Percentiles rank a stretch among this genome's conserved stretches.
Conservation (phyloP, 805 yeast species). For the Suhomyces pyralidae region DNA sequence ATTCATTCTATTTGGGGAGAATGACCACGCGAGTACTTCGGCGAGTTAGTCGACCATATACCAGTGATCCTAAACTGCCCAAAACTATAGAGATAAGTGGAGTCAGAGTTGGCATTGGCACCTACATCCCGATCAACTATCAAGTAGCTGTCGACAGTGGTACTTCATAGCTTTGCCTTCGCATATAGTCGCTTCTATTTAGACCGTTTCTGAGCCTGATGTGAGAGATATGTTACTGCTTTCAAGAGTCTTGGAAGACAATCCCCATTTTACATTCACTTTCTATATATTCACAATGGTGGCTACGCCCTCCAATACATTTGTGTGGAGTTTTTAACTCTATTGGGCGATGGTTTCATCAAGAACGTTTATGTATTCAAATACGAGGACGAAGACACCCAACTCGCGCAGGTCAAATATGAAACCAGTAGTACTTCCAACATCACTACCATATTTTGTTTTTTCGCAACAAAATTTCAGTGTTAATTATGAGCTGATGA, state of each 20-base stretch:
- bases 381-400: conserved; percentile 21
- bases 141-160: not conserved
- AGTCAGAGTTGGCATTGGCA: not conserved
- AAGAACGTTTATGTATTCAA: conserved; percentile 25
- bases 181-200: not conserved
- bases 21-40: conserved; percentile 63
- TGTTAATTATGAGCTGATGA: no score
- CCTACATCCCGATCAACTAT: not conserved
- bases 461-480: no score
- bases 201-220: not conserved
- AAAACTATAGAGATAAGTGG: not conserved
- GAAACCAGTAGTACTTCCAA: not conserved
- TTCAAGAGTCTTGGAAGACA: not conserved
- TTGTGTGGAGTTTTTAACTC: conserved; percentile 2
- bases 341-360: conserved; percentile 26
- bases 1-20: conserved; percentile 65
- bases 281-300: not conserved
- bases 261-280: not conserved
- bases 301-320: not conserved
- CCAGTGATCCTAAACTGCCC: no score
- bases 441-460: not conserved
- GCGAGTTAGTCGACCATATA: conserved; percentile 28
- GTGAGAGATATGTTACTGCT: not conserved
- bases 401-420: conserved; percentile 20
- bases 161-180: not conserved